Evolutionary conservation across 345 rosid species (phyloP).

Genomic region (Aquilaria sinensis): DNA sequence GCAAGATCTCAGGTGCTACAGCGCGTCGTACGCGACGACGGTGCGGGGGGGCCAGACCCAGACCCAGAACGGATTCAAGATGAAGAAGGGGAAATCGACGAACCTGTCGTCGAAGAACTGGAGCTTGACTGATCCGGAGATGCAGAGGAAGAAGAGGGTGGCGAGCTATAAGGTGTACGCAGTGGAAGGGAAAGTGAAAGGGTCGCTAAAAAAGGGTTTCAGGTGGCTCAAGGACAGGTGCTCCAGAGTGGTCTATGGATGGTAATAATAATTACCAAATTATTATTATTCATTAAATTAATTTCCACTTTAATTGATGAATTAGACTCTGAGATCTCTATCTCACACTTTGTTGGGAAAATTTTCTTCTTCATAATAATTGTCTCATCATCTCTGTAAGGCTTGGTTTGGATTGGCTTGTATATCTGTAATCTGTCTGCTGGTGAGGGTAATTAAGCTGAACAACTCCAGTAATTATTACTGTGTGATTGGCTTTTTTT

Average conservation of each 20-base stretch:
- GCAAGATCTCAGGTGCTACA: constrained; percentile 63
- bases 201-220: constrained; percentile 58
- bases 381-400: too few relatives aligned
- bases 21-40: constrained; percentile 37
- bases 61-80: constrained; percentile 22
- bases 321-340: too few relatives aligned
- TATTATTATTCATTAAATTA: too few relatives aligned
- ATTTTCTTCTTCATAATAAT: too few relatives aligned
- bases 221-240: constrained; percentile 58
- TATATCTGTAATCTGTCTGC: too few relatives aligned
- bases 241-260: constrained; percentile 35
- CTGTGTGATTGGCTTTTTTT: too few relatives aligned
- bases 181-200: constrained; percentile 72
- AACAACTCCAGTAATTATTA: too few relatives aligned
- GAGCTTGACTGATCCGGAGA: constrained; percentile 61
- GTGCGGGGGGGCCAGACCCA: constrained; percentile 29
- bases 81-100: constrained; percentile 42
- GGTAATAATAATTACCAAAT: constrained; percentile 11
- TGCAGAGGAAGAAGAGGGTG: constrained; percentile 67
- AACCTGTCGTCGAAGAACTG: constrained; percentile 34
- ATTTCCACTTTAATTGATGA: too few relatives aligned
- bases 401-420: too few relatives aligned
- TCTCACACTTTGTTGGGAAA: too few relatives aligned
- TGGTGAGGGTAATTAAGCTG: too few relatives aligned
- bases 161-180: constrained; percentile 60